Percentiles rank a stretch among this genome's conserved stretches.
phyloP scores from a whole-genome alignment of 768 basidiomycete genomes.

The Boletus sp. region DNA sequence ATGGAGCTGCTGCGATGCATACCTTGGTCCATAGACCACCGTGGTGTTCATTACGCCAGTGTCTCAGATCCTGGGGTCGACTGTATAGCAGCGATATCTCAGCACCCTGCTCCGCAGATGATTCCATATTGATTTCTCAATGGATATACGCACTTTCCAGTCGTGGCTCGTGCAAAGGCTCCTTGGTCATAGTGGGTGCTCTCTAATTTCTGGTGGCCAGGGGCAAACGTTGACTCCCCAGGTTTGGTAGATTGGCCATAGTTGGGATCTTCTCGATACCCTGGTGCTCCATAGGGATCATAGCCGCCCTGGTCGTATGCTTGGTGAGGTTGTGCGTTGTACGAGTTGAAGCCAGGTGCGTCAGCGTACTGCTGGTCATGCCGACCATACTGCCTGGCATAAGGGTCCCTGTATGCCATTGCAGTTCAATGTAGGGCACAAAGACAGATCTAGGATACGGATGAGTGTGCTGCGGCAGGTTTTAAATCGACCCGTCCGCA shows the following conservation, averaged over 20 bases:
- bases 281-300: conserved; percentile 24
- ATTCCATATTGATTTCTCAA: background rate
- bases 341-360: conserved; percentile 44
- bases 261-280: conserved; percentile 40
- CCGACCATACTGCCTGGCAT: conserved; percentile 36
- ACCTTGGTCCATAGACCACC: conserved; percentile 73
- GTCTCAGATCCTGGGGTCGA: conserved; percentile 36
- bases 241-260: conserved; percentile 16
- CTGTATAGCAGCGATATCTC: conserved; percentile 13
- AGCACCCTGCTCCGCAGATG: background rate
- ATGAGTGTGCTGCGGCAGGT: conserved; percentile 23
- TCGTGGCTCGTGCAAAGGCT: conserved; percentile 38
- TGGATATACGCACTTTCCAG: conserved; percentile 30
- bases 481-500: background rate
- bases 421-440: background rate
- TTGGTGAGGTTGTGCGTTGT: conserved; percentile 45
- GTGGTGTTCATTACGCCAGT: conserved; percentile 55
- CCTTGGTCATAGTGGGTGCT: conserved; percentile 41
- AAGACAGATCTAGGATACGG: background rate
- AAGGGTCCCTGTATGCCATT: conserved; percentile 58
- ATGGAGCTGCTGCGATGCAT: conserved; percentile 1
- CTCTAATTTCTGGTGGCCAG: conserved; percentile 30
- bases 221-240: conserved; percentile 9
- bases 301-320: conserved; percentile 52
- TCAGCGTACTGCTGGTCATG: conserved; percentile 36